phyloP scores from a whole-genome alignment of 148 eudicot genomes.

The Cornus suecica region DNA sequence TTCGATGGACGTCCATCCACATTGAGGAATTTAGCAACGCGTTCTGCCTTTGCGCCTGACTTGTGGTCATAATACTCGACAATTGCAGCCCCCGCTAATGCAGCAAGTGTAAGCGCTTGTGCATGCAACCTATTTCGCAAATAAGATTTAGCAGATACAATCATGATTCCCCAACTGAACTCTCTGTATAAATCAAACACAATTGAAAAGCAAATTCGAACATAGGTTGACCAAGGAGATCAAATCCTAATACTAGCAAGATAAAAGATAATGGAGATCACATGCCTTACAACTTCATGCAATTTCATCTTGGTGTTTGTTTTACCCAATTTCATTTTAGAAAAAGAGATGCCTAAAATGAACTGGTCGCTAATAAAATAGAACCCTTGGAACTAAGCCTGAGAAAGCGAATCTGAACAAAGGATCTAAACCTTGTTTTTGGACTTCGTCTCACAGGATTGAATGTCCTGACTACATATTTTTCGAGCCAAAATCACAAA shows the following conservation, averaged over 20 bases:
- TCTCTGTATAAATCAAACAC: background rate
- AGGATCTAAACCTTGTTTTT: too few species aligned
- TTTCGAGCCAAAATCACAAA: background rate
- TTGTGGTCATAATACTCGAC: constrained; percentile 36
- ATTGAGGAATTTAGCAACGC: constrained; percentile 26
- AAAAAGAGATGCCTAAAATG: too few species aligned
- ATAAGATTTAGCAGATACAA: background rate
- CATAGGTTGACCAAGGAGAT: background rate
- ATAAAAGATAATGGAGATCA: background rate
- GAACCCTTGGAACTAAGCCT: too few species aligned
- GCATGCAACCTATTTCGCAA: constrained; percentile 34
- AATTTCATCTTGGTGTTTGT: too few species aligned
- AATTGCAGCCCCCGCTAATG: constrained; percentile 36
- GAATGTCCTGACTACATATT: background rate
- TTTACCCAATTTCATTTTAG: too few species aligned
- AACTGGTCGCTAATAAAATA: too few species aligned
- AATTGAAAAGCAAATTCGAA: background rate
- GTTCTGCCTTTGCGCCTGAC: constrained; percentile 32
- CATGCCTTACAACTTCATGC: background rate
- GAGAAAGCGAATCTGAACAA: too few species aligned
- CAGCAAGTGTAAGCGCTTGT: constrained; percentile 42
- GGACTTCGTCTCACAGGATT: background rate
- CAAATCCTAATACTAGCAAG: background rate
- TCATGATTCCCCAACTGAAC: background rate
- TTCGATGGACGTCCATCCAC: constrained; percentile 9